These are phyloP conservation scores for Niebla homalea DNA, from an alignment of 495 filamentous ascomycete species.

Conservation along the genomic window DNA sequence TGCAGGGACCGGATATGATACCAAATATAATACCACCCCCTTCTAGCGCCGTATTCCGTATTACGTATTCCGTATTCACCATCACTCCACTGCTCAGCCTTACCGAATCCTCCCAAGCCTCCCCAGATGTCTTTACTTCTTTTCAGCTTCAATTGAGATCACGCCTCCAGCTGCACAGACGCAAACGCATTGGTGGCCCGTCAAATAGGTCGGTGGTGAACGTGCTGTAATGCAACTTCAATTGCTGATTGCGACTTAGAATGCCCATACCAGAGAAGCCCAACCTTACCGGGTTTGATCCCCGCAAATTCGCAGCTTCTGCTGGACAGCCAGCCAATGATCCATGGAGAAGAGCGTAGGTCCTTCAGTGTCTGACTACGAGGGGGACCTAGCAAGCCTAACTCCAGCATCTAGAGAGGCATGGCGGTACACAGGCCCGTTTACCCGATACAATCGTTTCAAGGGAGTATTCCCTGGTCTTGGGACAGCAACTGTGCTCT, in stretches of 20 bases:
- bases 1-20: too few relatives aligned
- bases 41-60: too few relatives aligned
- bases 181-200: neutral
- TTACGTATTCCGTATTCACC: too few relatives aligned
- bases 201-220: neutral
- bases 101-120: too few relatives aligned
- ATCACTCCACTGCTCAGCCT: too few relatives aligned
- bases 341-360: slow-evolving; percentile 73
- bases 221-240: neutral
- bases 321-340: slow-evolving; percentile 58
- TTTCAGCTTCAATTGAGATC: too few relatives aligned
- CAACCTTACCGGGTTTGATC: slow-evolving; percentile 78
- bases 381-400: slow-evolving; percentile 11
- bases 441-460: slow-evolving; percentile 81
- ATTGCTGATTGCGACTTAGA: neutral
- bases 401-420: slow-evolving; percentile 50
- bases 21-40: too few relatives aligned
- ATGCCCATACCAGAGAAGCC: slow-evolving; percentile 30
- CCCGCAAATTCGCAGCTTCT: slow-evolving; percentile 55
- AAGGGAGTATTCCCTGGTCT: slow-evolving; percentile 74
- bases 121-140: too few relatives aligned
- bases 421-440: slow-evolving; percentile 87
- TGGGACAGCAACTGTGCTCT: slow-evolving; percentile 82
- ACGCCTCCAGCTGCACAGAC: neutral
- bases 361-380: neutral